These are phyloP conservation scores for Heteromeles arbutifolia DNA, from an alignment of 306 rosid genomes.

Conservation along the genomic window DNA sequence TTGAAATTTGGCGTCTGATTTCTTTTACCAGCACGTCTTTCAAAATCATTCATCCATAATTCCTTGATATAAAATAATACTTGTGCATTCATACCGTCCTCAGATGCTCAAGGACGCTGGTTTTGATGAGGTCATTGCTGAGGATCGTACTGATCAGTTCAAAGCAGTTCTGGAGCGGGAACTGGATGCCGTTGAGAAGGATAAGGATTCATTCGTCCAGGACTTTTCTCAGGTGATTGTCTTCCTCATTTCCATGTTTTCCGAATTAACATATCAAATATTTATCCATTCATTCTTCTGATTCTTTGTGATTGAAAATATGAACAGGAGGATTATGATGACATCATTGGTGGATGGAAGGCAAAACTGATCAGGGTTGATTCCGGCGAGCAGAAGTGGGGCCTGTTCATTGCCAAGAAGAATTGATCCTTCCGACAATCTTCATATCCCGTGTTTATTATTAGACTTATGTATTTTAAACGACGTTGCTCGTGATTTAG, in stretches of 20 bases:
- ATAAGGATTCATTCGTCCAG: constrained; percentile 45
- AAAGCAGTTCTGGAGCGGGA: constrained; percentile 55
- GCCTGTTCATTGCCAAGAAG: constrained; percentile 65
- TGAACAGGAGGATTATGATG: constrained; percentile 37
- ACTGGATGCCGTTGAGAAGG: constrained; percentile 54
- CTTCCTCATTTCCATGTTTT: neutral
- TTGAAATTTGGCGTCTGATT: neutral
- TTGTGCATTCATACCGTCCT: constrained; percentile 9
- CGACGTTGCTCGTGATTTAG: neutral
- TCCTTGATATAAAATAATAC: constrained; percentile 7
- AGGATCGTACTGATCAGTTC: constrained; percentile 81
- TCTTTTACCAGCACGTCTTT: neutral
- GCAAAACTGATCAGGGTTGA: constrained; percentile 36
- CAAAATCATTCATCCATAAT: neutral
- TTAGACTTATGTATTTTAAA: constrained; percentile 5
- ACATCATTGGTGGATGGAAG: constrained; percentile 44
- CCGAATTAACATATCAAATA: neutral
- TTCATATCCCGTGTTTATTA: neutral
- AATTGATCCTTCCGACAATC: constrained; percentile 19
- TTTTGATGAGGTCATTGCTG: constrained; percentile 57
- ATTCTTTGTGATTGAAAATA: neutral
- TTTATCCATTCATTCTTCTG: neutral
- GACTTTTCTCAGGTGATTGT: constrained; percentile 69
- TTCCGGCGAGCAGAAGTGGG: constrained; percentile 47
- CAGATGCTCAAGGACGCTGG: constrained; percentile 92